A percentile compares a stretch with the other conserved stretches of the same genome.
phyloP scores from a whole-genome alignment of 345 rosid species.

The Bretschneidera sinensis region DNA sequence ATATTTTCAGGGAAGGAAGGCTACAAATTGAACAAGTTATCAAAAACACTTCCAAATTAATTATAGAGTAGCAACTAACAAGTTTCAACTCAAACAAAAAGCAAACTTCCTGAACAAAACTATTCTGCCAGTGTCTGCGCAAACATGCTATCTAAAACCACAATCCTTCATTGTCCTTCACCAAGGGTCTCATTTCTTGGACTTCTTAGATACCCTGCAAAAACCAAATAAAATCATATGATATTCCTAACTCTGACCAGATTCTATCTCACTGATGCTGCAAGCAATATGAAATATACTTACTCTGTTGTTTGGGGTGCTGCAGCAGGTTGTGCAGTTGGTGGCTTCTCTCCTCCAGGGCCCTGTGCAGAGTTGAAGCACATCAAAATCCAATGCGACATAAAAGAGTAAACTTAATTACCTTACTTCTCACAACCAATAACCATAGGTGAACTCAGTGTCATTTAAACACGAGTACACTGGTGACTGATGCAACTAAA shows the following conservation, averaged over 20 bases:
- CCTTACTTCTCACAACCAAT: not conserved
- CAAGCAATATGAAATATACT: slow-evolving; percentile 3
- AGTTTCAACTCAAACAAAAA: slow-evolving; percentile 16
- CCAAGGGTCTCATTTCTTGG: slow-evolving; percentile 39
- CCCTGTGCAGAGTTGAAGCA: slow-evolving; percentile 34
- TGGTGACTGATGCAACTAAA: too few relatives aligned
- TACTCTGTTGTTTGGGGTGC: slow-evolving; percentile 36
- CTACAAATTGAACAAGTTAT: too few relatives aligned
- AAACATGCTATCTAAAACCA: slow-evolving; percentile 12
- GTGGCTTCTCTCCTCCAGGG: slow-evolving; percentile 50
- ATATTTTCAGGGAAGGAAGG: too few relatives aligned
- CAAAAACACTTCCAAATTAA: not conserved
- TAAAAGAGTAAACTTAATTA: not conserved
- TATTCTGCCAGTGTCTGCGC: not conserved
- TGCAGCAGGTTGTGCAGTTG: slow-evolving; percentile 31
- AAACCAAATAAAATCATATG: not conserved
- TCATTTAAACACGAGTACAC: too few relatives aligned
- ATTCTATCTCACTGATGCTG: not conserved
- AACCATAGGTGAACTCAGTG: too few relatives aligned
- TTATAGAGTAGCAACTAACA: slow-evolving; percentile 1
- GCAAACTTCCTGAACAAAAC: slow-evolving; percentile 19
- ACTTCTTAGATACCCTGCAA: slow-evolving; percentile 47
- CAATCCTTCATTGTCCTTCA: not conserved
- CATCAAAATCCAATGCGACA: not conserved
- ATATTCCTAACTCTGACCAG: not conserved